Evolutionary conservation across 164 flowering plant species (phyloP), one percentile per base, ranked within the genome.

Genomic region (Dillenia turbinata): DNA sequence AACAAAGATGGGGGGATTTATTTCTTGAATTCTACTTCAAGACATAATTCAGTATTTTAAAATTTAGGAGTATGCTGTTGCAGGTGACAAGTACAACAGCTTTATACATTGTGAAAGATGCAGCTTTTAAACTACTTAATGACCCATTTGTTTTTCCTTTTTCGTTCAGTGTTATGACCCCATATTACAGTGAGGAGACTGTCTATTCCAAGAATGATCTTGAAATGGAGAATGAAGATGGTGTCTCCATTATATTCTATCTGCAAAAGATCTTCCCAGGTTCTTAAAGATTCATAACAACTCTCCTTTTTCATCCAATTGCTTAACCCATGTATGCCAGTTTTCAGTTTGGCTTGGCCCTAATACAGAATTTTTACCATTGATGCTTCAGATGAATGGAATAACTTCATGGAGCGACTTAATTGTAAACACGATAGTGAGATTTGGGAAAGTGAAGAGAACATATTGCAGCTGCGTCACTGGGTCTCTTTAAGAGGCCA

Each of bases 121-220:
- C 22, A 19, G 22, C 22, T 19, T 19, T 19, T 19, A 1, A 19
- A 19, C 22, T 19, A 19, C 22, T 19, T 19, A 19, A 19, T 19
- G 22, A 19, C 22, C 22, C 22, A 19, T 19, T 19, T 1, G 22
- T 19, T 19, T 19, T 33, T 33, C 5, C 40, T 33, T 26, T 26
- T 2, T 2, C 33, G 5, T 26, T 33, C 88, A 95, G 99, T 75
- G 98, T 95, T 65, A 66, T 92, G 86, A 95, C 99, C 62, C 99
- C 99, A 44, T 92, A 95, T 72, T 95, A 95, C 54, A 90, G 92
- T 68, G 99, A 95, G 71, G 97, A 92, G 81, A 87, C 96, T 24
- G 85, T 90, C 47, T 95, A 79, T 61, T 88, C 97, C 10, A 90
- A 81, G 69, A 68, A 74, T 70, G 97, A 92, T 67, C 92, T 95